Base-by-base conservation (phyloP, 345 rosid genomes). In the Acer campestre region DNA sequence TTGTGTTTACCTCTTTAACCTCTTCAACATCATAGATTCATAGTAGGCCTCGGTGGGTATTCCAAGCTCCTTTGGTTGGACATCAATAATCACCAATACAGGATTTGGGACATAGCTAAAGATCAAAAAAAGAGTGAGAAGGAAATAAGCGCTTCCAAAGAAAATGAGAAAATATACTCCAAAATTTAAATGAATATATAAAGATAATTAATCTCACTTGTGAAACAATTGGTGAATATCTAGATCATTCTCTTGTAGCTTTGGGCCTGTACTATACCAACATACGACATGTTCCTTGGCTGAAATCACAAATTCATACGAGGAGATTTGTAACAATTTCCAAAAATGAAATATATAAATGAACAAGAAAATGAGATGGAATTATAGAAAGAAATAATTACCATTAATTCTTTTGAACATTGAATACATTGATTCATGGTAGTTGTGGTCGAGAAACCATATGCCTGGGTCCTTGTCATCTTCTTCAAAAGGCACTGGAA, bases 371-470 rank as follows among this genome's bases (percentile, higher is more conserved):
- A 5, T 16, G 29, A 61, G 35, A 44, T 2, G 2, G 7, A 77
- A 73, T 35, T 11, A 74, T 14, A 53, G 31, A 62, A 27, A 40
- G 22, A 53, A 27, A 51, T 3, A 31, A 56, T 66, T 84, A 92
- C 97, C 99, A 65, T 96, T 94, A 42, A 94, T 96, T 80, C 99
- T 92, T 86, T 96, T 96, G 82, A 96, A 94, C 98, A 96, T 94
- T 66, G 96, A 91, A 82, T 88, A 94, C 99, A 96, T 92, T 0
- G 98, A 86, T 78, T 92, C 99, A 49, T 94, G 99, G 87, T 96
- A 96, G 81, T 94, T 96, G 83, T 94, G 97, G 87, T 96, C 97
- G 74, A 96, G 90, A 87, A 94, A 96, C 99, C 98, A 96, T 13
- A 96, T 93, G 82, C 92, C 84, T 3, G 97, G 75, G 77, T 92